These are phyloP conservation scores for Alternaria sp. DNA, from an alignment of 2,329 filamentous ascomycete species.

Conservation along the genomic window DNA sequence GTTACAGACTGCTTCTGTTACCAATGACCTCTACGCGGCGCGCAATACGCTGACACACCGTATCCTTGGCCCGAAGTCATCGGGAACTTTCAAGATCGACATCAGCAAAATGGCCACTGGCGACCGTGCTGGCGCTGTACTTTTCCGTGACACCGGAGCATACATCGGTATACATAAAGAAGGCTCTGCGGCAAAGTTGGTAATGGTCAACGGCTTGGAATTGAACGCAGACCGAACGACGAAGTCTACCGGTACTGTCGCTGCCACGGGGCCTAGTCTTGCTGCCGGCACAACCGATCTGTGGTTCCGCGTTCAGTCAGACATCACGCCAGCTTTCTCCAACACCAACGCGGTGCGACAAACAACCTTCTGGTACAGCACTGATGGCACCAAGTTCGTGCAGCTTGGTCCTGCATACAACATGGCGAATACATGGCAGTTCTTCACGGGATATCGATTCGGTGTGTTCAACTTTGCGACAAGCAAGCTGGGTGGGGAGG, in stretches of 20 bases:
- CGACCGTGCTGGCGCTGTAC: slow-evolving; percentile 59
- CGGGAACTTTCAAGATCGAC: slow-evolving; percentile 59
- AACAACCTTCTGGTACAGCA: slow-evolving; percentile 47
- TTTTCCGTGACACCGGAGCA: slow-evolving; percentile 61
- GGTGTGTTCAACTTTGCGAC: slow-evolving; percentile 50
- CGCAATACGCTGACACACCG: slow-evolving; percentile 53
- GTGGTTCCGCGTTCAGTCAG: slow-evolving; percentile 42
- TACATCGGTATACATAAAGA: slow-evolving; percentile 60
- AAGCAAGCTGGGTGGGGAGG: slow-evolving; percentile 39
- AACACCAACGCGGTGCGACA: slow-evolving; percentile 23
- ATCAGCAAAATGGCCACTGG: slow-evolving; percentile 58
- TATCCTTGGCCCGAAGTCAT: slow-evolving; percentile 50
- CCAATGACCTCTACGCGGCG: slow-evolving; percentile 55
- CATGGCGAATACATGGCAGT: slow-evolving; percentile 47
- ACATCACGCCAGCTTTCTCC: slow-evolving; percentile 46
- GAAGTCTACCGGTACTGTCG: slow-evolving; percentile 36
- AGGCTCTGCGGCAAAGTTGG: slow-evolving; percentile 43
- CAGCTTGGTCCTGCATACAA: slow-evolving; percentile 38
- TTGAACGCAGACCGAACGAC: slow-evolving; percentile 47
- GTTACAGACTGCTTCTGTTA: slow-evolving; percentile 59
- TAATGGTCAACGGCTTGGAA: slow-evolving; percentile 49
- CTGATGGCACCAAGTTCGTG: slow-evolving; percentile 42
- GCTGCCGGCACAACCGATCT: slow-evolving; percentile 28
- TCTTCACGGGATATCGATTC: slow-evolving; percentile 49
- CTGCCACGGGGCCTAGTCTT: slow-evolving; percentile 28